phyloP scores from a whole-genome alignment of 2,329 filamentous ascomycete species.

The Pseudopithomyces chartarum region DNA sequence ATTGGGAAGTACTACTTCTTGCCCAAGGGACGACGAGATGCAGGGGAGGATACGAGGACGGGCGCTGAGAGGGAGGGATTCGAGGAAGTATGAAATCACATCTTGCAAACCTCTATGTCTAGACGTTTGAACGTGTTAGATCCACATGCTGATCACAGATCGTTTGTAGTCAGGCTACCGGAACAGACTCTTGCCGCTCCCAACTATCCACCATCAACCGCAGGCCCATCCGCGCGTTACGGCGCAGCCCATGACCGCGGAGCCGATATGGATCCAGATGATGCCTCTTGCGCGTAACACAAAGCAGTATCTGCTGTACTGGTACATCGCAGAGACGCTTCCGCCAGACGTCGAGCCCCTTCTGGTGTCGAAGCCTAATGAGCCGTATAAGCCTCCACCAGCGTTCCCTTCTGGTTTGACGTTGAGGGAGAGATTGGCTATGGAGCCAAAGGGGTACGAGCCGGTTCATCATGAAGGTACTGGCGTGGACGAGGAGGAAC shows the following conservation, averaged over 20 bases:
- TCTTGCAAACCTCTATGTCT: neutral
- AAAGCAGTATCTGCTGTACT: conserved; percentile 53
- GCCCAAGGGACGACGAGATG: conserved; percentile 56
- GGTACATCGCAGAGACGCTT: conserved; percentile 55
- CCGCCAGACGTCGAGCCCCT: conserved; percentile 43
- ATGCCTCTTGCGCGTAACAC: conserved; percentile 39
- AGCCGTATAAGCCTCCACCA: conserved; percentile 45
- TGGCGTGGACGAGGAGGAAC: conserved; percentile 55
- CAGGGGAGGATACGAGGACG: conserved; percentile 48
- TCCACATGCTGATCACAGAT: neutral
- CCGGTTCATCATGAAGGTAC: conserved; percentile 53
- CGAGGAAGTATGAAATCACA: conserved; percentile 48
- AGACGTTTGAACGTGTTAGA: neutral
- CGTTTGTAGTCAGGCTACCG: conserved; percentile 51
- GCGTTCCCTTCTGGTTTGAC: conserved; percentile 43
- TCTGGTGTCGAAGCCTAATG: conserved; percentile 24
- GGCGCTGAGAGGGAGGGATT: conserved; percentile 57
- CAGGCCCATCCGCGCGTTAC: conserved; percentile 38
- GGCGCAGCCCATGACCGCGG: conserved; percentile 39
- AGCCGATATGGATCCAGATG: conserved; percentile 54
- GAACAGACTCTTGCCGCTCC: conserved; percentile 55
- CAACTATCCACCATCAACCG: conserved; percentile 51
- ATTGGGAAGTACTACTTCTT: conserved; percentile 51
- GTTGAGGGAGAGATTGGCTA: conserved; percentile 43
- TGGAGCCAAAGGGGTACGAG: conserved; percentile 51